Percentiles rank a stretch among this genome's conserved stretches.
Evolutionary conservation across 1,139 yeast genomes (phyloP).

Genomic region (Kodamaea derodonti): DNA sequence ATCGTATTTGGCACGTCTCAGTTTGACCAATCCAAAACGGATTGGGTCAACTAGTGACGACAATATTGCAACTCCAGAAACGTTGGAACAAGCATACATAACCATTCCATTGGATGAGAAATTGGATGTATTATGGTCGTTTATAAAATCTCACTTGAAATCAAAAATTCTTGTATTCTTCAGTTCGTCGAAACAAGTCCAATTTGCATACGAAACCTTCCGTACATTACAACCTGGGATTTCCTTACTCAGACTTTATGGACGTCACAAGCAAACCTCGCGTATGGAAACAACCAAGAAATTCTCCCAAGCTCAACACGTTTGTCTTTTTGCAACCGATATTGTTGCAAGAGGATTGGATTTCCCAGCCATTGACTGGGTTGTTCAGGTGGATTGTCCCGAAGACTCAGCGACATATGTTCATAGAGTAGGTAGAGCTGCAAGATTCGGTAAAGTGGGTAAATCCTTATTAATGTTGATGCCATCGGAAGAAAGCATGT

Average conservation of each 20-base stretch:
- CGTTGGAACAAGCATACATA: conserved; percentile 79
- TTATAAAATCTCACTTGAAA: conserved; percentile 83
- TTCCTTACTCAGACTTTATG: conserved; percentile 85
- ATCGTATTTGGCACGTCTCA: conserved; percentile 81
- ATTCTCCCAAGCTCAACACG: conserved; percentile 81
- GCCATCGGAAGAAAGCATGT: conserved; percentile 78
- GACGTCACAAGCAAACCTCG: conserved; percentile 92
- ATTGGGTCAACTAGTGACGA: conserved; percentile 55
- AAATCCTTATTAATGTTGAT: conserved; percentile 78
- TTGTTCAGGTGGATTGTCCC: conserved; percentile 91
- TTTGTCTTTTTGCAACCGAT: conserved; percentile 92
- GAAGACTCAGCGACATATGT: conserved; percentile 94
- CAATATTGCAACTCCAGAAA: conserved; percentile 69
- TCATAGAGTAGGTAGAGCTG: conserved; percentile 95
- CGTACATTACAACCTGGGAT: conserved; percentile 94
- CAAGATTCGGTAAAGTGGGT: conserved; percentile 88
- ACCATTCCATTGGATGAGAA: conserved; percentile 73
- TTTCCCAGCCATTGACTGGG: conserved; percentile 98
- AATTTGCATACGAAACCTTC: conserved; percentile 87
- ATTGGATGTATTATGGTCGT: conserved; percentile 82
- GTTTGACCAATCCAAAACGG: conserved; percentile 74
- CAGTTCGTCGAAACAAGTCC: conserved; percentile 93
- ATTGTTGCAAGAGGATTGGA: conserved; percentile 97
- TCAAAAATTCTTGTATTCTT: conserved; percentile 82
- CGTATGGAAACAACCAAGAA: conserved; percentile 85